Conservation (phyloP, 345 rosid species). For the Aegle marmelos region DNA sequence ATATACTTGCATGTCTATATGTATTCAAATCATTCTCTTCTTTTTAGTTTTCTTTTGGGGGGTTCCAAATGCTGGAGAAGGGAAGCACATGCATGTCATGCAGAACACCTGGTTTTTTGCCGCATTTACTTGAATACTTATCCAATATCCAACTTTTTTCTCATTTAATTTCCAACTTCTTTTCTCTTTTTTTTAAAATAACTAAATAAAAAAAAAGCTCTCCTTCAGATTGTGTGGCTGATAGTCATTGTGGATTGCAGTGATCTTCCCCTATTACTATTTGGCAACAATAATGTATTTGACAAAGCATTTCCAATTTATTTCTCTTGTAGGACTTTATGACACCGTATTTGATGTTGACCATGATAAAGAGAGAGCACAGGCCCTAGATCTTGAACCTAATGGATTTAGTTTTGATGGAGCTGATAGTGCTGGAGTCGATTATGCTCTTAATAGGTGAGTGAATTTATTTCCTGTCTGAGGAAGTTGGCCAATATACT, state of each 20-base stretch:
- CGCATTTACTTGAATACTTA: background rate
- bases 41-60: background rate
- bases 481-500: background rate
- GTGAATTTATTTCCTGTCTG: background rate
- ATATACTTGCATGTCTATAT: background rate
- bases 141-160: background rate
- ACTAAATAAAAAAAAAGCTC: background rate
- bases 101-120: background rate
- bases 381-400: constrained; percentile 80
- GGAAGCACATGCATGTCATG: background rate
- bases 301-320: constrained; percentile 13
- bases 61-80: background rate
- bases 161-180: background rate
- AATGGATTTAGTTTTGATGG: constrained; percentile 89
- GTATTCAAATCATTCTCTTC: background rate
- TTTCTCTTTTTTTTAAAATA: too few relatives aligned
- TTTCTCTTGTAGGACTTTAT: constrained; percentile 57
- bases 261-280: constrained; percentile 1
- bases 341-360: constrained; percentile 95
- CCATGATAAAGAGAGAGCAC: constrained; percentile 79
- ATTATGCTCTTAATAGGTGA: constrained; percentile 87
- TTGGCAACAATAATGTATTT: background rate
- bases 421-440: constrained; percentile 77
- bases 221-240: background rate
- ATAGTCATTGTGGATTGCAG: background rate